Evolutionary conservation across 2,329 filamentous ascomycete genomes (phyloP).

Genomic region (Ramularia endophylla): DNA sequence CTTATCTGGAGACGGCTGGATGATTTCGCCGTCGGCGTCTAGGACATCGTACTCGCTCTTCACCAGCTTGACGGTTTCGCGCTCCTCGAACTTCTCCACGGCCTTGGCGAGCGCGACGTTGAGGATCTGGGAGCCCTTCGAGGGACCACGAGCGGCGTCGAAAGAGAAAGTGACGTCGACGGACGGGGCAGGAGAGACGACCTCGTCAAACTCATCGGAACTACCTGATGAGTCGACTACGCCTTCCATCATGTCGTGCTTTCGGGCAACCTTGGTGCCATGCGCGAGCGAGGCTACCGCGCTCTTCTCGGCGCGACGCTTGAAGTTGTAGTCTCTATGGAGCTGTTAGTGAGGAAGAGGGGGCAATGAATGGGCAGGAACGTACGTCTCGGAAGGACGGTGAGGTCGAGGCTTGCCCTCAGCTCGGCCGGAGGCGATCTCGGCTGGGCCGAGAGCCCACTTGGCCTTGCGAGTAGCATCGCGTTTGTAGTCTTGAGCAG

Average conservation of each 20-base stretch:
- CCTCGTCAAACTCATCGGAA: slow-evolving; percentile 38
- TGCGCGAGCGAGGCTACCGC: slow-evolving; percentile 25
- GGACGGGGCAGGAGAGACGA: slow-evolving; percentile 35
- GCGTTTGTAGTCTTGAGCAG: slow-evolving; percentile 48
- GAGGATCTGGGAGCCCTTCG: slow-evolving; percentile 52
- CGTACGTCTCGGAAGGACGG: slow-evolving; percentile 30
- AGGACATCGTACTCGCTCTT: slow-evolving; percentile 55
- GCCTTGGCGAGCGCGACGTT: slow-evolving; percentile 52
- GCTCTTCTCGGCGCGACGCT: slow-evolving; percentile 24
- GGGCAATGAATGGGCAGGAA: not conserved
- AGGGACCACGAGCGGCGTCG: slow-evolving; percentile 46
- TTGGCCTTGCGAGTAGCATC: slow-evolving; percentile 46
- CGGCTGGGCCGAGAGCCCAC: slow-evolving; percentile 42
- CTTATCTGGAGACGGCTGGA: slow-evolving; percentile 28
- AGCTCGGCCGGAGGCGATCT: slow-evolving; percentile 22
- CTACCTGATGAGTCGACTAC: slow-evolving; percentile 37
- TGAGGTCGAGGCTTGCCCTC: slow-evolving; percentile 29
- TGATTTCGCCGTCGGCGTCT: slow-evolving; percentile 33
- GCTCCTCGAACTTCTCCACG: slow-evolving; percentile 54
- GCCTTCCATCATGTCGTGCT: slow-evolving; percentile 40
- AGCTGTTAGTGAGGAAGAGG: slow-evolving; percentile 1
- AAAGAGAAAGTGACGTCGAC: slow-evolving; percentile 50
- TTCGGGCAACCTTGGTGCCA: slow-evolving; percentile 31
- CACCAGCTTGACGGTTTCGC: slow-evolving; percentile 55
- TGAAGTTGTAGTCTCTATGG: slow-evolving; percentile 22